These are phyloP conservation scores for Arthrobotrys megalospora DNA, from an alignment of 2,329 filamentous ascomycete species.

Conservation along the genomic window DNA sequence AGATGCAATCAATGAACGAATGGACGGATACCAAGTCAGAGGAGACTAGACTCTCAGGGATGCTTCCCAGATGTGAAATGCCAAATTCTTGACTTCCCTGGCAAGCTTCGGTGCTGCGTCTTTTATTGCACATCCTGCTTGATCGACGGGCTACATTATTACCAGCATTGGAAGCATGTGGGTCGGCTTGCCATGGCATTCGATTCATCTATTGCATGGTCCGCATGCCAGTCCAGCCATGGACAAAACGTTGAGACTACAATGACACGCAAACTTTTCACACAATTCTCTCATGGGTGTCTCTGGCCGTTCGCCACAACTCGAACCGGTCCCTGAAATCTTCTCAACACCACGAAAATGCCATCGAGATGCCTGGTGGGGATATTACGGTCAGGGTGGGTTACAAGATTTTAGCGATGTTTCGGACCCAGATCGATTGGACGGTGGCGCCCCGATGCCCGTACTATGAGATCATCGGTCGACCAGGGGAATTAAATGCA, in stretches of 20 bases:
- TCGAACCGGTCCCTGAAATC: slow-evolving; percentile 46
- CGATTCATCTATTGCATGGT: slow-evolving; percentile 25
- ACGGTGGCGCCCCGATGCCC: slow-evolving; percentile 24
- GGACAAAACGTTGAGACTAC: slow-evolving; percentile 15
- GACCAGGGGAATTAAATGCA: slow-evolving; percentile 22
- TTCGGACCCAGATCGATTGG: slow-evolving; percentile 52
- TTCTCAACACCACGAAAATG: slow-evolving; percentile 37
- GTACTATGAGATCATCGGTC: slow-evolving; percentile 54
- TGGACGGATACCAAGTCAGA: slow-evolving; percentile 27
- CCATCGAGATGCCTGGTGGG: slow-evolving; percentile 24
- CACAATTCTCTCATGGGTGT: slow-evolving; percentile 31
- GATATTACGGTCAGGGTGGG: slow-evolving; percentile 52
- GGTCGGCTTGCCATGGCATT: slow-evolving; percentile 25
- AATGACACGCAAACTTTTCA: slow-evolving; percentile 36
- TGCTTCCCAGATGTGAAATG: slow-evolving; percentile 25
- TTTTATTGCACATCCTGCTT: slow-evolving; percentile 54
- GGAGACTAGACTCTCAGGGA: slow-evolving; percentile 35
- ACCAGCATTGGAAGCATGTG: slow-evolving; percentile 29
- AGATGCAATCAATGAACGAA: slow-evolving; percentile 37
- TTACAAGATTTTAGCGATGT: slow-evolving; percentile 58
- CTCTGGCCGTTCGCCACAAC: slow-evolving; percentile 52
- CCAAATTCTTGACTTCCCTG: slow-evolving; percentile 21
- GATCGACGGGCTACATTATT: slow-evolving; percentile 43
- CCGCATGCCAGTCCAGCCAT: slow-evolving; percentile 5
- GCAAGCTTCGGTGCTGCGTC: slow-evolving; percentile 32